Percentiles rank a stretch among this genome's conserved stretches.
Conservation (phyloP, 257 asterid species). For the Scutellaria baicalensis region DNA sequence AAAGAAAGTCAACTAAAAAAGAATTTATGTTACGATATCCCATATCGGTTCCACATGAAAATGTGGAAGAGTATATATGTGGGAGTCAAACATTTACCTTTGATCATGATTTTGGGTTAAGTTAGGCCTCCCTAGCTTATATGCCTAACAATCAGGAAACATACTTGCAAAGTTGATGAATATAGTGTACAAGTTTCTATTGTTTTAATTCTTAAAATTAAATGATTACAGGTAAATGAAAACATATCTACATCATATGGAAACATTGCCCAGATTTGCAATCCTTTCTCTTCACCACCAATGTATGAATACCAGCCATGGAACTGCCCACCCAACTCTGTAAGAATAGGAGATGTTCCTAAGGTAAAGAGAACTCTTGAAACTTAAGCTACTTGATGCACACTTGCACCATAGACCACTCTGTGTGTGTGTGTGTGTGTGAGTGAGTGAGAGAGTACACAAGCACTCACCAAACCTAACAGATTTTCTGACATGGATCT, state of each 20-base stretch:
- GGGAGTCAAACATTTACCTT: no score
- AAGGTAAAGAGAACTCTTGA: conserved; percentile 22
- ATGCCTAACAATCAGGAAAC: no score
- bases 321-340: conserved; percentile 44
- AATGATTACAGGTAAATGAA: conserved; percentile 50
- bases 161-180: not conserved
- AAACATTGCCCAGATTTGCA: conserved; percentile 62
- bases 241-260: conserved; percentile 52
- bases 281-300: conserved; percentile 84
- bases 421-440: not conserved
- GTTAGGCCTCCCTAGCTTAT: no score
- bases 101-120: no score
- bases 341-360: conserved; percentile 61
- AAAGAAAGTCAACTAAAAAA: not conserved
- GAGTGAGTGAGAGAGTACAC: not conserved
- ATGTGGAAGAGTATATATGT: no score
- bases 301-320: conserved; percentile 46
- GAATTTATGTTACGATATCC: no score
- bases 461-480: not conserved
- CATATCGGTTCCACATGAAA: no score
- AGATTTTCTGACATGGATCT: not conserved
- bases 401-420: not conserved
- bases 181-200: not conserved
- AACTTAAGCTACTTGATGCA: not conserved
- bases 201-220: not conserved